Percentiles rank a stretch among this genome's conserved stretches.
phyloP scores from a whole-genome alignment of 768 basidiomycete species.

The Kwoniella sp. region DNA sequence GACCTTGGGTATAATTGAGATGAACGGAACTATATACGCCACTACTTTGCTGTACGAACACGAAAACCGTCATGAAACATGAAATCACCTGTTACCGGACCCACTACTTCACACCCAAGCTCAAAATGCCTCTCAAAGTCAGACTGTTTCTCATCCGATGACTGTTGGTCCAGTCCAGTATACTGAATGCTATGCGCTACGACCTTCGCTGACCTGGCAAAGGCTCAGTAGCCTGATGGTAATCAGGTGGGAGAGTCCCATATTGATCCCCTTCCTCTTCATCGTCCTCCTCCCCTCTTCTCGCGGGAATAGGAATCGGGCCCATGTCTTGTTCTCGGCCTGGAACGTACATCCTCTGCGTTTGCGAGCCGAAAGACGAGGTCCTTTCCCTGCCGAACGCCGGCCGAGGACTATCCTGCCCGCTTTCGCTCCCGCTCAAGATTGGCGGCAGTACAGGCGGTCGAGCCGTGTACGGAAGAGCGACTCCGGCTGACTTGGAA shows the following conservation, averaged over 20 bases:
- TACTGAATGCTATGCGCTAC: too few species aligned
- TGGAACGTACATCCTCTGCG: conserved; percentile 17
- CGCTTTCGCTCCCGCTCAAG: too few species aligned
- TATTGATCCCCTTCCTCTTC: not conserved
- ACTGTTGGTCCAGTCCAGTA: too few species aligned
- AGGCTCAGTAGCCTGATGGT: conserved; percentile 29
- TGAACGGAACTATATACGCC: too few species aligned
- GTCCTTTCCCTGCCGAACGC: not conserved
- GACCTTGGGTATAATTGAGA: too few species aligned
- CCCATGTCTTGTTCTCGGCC: conserved; percentile 29
- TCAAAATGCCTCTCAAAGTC: too few species aligned
- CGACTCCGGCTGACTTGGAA: not conserved
- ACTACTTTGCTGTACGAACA: too few species aligned
- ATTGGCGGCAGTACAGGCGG: not conserved
- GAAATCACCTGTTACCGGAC: too few species aligned
- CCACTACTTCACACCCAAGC: too few species aligned
- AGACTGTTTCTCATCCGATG: too few species aligned
- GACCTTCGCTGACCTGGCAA: conserved; percentile 19
- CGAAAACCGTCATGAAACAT: too few species aligned
- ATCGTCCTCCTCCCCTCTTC: conserved; percentile 4
- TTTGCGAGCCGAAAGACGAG: not conserved
- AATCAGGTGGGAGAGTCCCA: conserved; percentile 25
- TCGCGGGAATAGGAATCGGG: conserved; percentile 3
- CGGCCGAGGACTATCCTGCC: too few species aligned
- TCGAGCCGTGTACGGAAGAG: conserved; percentile 6